Base-by-base conservation (phyloP, 2,329 filamentous ascomycete species). In the Clarireedia hainanense region DNA sequence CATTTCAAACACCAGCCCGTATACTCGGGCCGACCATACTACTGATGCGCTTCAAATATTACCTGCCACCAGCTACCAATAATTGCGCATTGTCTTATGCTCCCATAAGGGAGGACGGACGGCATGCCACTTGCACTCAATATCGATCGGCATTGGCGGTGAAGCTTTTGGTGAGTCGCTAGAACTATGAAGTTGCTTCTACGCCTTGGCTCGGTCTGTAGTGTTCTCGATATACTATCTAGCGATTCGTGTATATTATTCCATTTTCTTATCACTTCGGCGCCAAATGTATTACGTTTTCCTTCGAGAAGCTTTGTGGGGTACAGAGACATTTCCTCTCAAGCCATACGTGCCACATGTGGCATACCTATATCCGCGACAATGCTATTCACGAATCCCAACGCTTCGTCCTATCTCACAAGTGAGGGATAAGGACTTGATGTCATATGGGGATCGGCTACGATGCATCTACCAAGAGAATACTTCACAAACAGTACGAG, bases 91-190 rank as follows among this genome's bases (percentile, higher is more conserved):
- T 24, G n/a, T 46, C 30, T 42, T 14, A 34, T 24, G 20, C 26
- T 50, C 43, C 45, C 48, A 40, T 43, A 14, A 50, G 40, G 34
- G 45, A 53, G 40, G 34, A 15, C 23, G n/a, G 43, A 26, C 36
- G 37, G 37, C 52, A 50, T 50, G 26, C 52, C 47, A 55, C 47
- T 50, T 50, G 17, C 50, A 10, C 45, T 50, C 30, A 42, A 14
- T 10, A 27, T 49, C 39, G 24, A 55, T 55, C 52, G 27, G 50
- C 47, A 55, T 55, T 50, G 23, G 47, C 52, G 52, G 47, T 55
- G 52, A 55, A 47, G 43, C 43, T 47, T 47, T 47, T 23, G 15
- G 52, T 7, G 49, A 36, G 39, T 17, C 36, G 26, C 45, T 46
- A 39, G 40, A 42, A 36, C 30, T 34, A 34, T 34, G 30, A 34